Base-by-base conservation (phyloP, 192 early-diverging fungal species). In the Coemansia sp. region DNA sequence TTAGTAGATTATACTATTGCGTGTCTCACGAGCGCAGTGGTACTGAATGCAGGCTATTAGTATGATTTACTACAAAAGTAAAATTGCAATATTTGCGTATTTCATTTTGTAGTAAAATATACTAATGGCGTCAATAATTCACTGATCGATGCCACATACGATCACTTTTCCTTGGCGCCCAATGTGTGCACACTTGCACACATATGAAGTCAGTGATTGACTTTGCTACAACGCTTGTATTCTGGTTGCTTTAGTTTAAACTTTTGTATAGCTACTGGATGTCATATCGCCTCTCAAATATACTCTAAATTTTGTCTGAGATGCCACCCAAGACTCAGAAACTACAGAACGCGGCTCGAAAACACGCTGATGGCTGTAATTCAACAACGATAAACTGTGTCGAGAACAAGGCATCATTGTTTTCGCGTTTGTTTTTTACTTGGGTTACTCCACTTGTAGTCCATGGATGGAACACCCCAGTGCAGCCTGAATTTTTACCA, bases 381-480 rank as follows among this genome's bases (percentile, higher is more conserved):
- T 7, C 25, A 3, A 28, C 25, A 15, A 55, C 2, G 19, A 34
- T 49, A 25, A 48, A 55, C 4, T 73, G 76, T 47, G 34, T 23
- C n/a, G 71, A 79, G 21, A 53, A 64, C 61, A 37, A 48, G 0
- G 76, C 76, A 3, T 79, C 76, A 5, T 49, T 66, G 44, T 11
- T 79, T 4, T 73, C 76, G n/a, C 71, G 76, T 14, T 10, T 63
- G 21, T 69, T 79, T 21, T 79, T 79, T 22, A 64, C 66, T 46
- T 79, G 76, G 76, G 58, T 79, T 12, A 79, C 76, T 6, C 76
- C 76, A 0, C 57, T 79, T 5, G 59, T 79, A 31, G 28, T n/a
- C 12, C 57, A 74, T 46, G 76, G 76, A n/a, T 74, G 71, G 68
- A 57, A 10, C 12, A 61, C 60, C 15, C 67, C 67, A n/a, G 62